These are phyloP conservation scores for Trichoderma sp. DNA, from an alignment of 2,329 filamentous ascomycete genomes.

Conservation along the genomic window DNA sequence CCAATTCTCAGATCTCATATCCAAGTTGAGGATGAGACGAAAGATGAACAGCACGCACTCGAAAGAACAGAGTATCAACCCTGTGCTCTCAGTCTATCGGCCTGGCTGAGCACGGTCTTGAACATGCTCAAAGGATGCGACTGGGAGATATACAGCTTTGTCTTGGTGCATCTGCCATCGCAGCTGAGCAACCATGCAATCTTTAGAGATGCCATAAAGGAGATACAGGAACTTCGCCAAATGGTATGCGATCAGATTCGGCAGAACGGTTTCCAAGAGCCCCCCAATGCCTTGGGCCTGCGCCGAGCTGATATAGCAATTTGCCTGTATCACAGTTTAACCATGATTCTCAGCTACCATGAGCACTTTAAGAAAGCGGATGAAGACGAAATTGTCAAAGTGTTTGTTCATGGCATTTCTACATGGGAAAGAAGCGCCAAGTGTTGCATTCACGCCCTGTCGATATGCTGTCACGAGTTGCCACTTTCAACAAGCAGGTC, in stretches of 20 bases:
- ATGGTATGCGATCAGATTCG: slow-evolving; percentile 83
- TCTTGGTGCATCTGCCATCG: slow-evolving; percentile 81
- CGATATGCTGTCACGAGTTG: slow-evolving; percentile 93
- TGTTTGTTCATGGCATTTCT: slow-evolving; percentile 83
- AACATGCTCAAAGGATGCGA: slow-evolving; percentile 74
- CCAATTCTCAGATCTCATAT: slow-evolving; percentile 53
- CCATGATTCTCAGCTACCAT: slow-evolving; percentile 89
- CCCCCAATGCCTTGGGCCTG: slow-evolving; percentile 75
- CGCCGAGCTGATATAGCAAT: slow-evolving; percentile 88
- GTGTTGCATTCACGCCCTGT: slow-evolving; percentile 91
- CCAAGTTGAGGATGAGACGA: slow-evolving; percentile 28
- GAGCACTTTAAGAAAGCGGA: slow-evolving; percentile 80
- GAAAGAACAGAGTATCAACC: slow-evolving; percentile 35
- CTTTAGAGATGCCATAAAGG: slow-evolving; percentile 72
- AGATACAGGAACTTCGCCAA: slow-evolving; percentile 75
- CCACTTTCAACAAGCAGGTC: slow-evolving; percentile 85
- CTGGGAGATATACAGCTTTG: slow-evolving; percentile 93
- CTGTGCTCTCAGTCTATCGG: slow-evolving; percentile 60
- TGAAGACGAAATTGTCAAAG: slow-evolving; percentile 84
- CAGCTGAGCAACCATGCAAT: slow-evolving; percentile 90
- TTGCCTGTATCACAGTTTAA: slow-evolving; percentile 84
- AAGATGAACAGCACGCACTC: slow-evolving; percentile 35
- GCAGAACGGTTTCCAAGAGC: slow-evolving; percentile 76
- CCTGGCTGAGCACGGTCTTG: slow-evolving; percentile 79
- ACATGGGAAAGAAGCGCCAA: slow-evolving; percentile 86